phyloP scores from a whole-genome alignment of 768 basidiomycete genomes.

The Gymnopilus junonius region DNA sequence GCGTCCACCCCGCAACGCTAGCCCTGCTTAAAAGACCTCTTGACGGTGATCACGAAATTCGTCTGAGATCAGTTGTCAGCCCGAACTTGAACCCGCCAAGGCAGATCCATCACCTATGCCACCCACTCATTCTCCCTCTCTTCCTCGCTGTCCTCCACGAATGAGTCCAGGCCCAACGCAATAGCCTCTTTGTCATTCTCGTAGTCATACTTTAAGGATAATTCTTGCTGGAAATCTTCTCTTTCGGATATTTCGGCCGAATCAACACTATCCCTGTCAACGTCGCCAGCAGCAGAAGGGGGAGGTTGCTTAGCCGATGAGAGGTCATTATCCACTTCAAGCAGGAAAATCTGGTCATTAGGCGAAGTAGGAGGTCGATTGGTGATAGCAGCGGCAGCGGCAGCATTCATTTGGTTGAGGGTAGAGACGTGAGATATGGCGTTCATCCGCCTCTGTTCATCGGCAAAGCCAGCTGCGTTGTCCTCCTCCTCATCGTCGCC shows the following conservation, averaged over 20 bases:
- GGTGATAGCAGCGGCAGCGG: conserved; percentile 3
- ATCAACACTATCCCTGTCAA: not conserved
- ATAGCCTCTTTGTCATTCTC: conserved; percentile 4
- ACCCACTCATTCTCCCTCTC: conserved; percentile 69
- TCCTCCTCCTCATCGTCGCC: conserved; percentile 1
- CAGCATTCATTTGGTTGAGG: conserved; percentile 10
- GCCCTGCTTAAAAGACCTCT: not conserved
- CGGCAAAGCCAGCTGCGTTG: conserved; percentile 9
- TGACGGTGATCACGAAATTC: not conserved
- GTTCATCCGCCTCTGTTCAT: conserved; percentile 13
- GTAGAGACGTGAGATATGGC: conserved; percentile 15
- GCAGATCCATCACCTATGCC: conserved; percentile 65
- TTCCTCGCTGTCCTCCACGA: conserved; percentile 37
- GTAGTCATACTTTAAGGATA: not conserved
- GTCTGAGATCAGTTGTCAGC: not conserved
- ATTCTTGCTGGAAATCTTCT: conserved; percentile 8
- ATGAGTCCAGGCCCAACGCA: conserved; percentile 15
- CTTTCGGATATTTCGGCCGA: not conserved
- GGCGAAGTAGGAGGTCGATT: not conserved
- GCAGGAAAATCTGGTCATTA: not conserved
- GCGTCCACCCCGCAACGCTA: not conserved
- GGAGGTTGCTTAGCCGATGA: not conserved
- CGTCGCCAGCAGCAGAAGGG: no score
- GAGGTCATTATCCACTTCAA: not conserved
- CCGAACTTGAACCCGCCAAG: conserved; percentile 31